Evolutionary conservation across 1,139 yeast genomes (phyloP), one percentile per base, ranked within the genome.

Genomic region (Lodderomyces parapsilosis): DNA sequence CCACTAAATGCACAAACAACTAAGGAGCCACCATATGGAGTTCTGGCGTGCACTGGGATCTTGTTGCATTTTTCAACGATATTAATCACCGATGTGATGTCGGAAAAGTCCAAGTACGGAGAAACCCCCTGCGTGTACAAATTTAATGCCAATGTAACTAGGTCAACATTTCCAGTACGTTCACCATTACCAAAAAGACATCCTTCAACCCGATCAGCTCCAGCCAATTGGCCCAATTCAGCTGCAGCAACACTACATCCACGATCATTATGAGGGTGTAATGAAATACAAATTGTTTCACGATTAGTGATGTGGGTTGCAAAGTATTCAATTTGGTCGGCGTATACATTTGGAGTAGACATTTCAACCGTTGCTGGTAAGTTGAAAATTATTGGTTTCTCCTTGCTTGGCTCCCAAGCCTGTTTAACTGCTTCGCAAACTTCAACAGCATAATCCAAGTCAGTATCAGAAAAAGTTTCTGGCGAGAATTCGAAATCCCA

Each of bases 181-280:
- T 93, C 99, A 62, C 99, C 98, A 64, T 91, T 93, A 54, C 98
- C 98, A 58, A 93, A 93, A 48, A 93, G 73, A 73, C 98, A 93
- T 42, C 99, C 98, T 69, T 93, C 99, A 33, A 93, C 94, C 68
- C 99, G 82, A 66, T 93, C 96, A 38, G 96, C 98, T 53, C 99
- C 98, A 3, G 96, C 99, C 66, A 93, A 65, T 49, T 87, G 78
- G 47, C 96, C 98, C 48, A 93, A 77, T 68, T 93, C 99, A 11
- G 97, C 85, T 18, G 98, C 98, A 14, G 98, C 98, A 37, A 93
- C 98, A 47, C 96, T 97, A 66, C 97, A 90, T 28, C 98, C 98
- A 65, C 98, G 82, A 66, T 93, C 98, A 57, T 93, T 93, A 70
- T 93, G 99, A 41, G 96, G 88, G 64, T 93, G 99, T 39, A 93